A percentile compares a stretch with the other conserved stretches of the same genome.
Conservation (phyloP, 257 asterid genomes). For the Linaria vulgaris region DNA sequence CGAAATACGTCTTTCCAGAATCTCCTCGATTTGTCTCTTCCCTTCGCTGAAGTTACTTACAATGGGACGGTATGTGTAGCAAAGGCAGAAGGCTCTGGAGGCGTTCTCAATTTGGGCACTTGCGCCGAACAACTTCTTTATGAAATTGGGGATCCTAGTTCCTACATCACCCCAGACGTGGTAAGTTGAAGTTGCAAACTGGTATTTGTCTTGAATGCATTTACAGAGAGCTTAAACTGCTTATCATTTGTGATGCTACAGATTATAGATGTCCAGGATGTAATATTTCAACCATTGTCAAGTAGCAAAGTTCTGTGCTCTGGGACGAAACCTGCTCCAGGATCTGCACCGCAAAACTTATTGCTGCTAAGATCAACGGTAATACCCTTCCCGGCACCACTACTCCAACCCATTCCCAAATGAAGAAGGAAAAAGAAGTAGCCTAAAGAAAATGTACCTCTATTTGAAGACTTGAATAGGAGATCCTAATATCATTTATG, state of each 20-base stretch:
- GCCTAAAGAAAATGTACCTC: neutral
- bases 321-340: conserved; percentile 81
- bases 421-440: neutral
- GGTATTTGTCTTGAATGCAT: conserved; percentile 14
- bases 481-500: conserved; percentile 1
- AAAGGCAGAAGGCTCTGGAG: conserved; percentile 79
- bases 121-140: conserved; percentile 97
- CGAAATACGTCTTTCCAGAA: conserved; percentile 71
- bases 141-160: conserved; percentile 93
- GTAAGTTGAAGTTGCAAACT: conserved; percentile 38
- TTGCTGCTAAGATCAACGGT: conserved; percentile 84
- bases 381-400: conserved; percentile 20
- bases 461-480: neutral
- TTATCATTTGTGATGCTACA: conserved; percentile 33
- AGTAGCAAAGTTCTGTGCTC: conserved; percentile 69
- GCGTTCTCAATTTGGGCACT: conserved; percentile 66
- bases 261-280: conserved; percentile 77
- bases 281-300: conserved; percentile 69
- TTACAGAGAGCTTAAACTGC: conserved; percentile 16
- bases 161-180: conserved; percentile 93
- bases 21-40: conserved; percentile 84
- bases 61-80: conserved; percentile 77
- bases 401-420: neutral
- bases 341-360: conserved; percentile 52
- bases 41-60: conserved; percentile 74